These are phyloP conservation scores for Aspergillus sp. DNA, from an alignment of 2,329 filamentous ascomycete genomes.

Conservation along the genomic window DNA sequence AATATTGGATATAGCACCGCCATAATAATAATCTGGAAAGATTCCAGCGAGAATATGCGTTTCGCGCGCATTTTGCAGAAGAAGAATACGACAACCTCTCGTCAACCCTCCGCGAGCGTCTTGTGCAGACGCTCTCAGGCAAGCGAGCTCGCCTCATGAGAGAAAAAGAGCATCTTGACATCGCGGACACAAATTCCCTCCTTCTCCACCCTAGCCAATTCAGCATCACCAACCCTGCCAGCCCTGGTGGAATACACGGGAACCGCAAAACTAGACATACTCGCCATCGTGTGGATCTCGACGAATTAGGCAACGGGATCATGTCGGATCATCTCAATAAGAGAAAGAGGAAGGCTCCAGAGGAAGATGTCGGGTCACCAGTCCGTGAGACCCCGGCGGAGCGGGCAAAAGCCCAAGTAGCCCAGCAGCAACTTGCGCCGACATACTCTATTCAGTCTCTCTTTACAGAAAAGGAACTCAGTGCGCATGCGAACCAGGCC, in stretches of 20 bases:
- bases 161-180: conserved; percentile 67
- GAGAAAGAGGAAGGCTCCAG: conserved; percentile 59
- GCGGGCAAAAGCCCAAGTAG: conserved; percentile 54
- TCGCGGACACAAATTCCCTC: conserved; percentile 65
- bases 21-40: conserved; percentile 57
- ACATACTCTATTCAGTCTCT: conserved; percentile 63
- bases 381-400: conserved; percentile 52
- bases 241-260: conserved; percentile 59
- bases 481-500: conserved; percentile 61
- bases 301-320: conserved; percentile 51
- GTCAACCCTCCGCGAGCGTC: conserved; percentile 60
- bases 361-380: conserved; percentile 61
- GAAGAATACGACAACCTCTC: conserved; percentile 63
- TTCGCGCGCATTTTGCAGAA: conserved; percentile 61
- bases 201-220: conserved; percentile 67
- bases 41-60: conserved; percentile 57
- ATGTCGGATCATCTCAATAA: conserved; percentile 51
- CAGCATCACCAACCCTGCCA: conserved; percentile 63
- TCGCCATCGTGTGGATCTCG: conserved; percentile 56
- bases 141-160: conserved; percentile 59
- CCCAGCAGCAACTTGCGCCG: conserved; percentile 58
- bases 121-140: conserved; percentile 58
- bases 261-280: conserved; percentile 65
- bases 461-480: conserved; percentile 67
- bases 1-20: conserved; percentile 48